Evolutionary conservation across 257 asterid species (phyloP).

Genomic region (Nicotiana tabacum): DNA sequence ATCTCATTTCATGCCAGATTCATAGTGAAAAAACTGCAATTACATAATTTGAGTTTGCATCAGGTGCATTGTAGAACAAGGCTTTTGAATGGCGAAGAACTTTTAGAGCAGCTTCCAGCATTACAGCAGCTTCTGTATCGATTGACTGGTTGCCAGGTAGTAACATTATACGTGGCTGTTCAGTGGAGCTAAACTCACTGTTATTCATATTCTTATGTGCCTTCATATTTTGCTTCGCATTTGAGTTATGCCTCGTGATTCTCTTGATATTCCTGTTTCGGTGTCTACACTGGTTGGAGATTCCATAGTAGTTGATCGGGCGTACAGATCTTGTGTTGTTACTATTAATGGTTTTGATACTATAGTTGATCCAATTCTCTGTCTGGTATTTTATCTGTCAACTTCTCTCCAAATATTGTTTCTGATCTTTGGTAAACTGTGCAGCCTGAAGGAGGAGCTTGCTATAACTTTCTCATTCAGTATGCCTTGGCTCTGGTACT

Average conservation of each 20-base stretch:
- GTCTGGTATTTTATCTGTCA: background rate
- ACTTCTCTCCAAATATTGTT: background rate
- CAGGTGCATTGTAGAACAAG: constrained; percentile 49
- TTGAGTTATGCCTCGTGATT: too few relatives aligned
- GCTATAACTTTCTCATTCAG: constrained; percentile 68
- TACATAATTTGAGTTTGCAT: background rate
- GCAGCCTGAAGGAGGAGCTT: constrained; percentile 93
- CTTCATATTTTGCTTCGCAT: too few relatives aligned
- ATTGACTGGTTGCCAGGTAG: constrained; percentile 72
- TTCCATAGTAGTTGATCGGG: too few relatives aligned
- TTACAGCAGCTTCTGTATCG: constrained; percentile 78
- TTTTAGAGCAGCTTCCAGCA: constrained; percentile 68
- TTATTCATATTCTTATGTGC: background rate
- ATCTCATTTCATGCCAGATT: background rate
- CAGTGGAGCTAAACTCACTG: background rate
- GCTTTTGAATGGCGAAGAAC: constrained; percentile 38
- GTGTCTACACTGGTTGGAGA: too few relatives aligned
- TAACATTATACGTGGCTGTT: background rate
- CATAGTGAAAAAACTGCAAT: background rate
- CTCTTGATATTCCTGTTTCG: too few relatives aligned
- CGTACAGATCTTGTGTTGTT: too few relatives aligned
- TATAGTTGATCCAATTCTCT: background rate
- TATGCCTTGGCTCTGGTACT: constrained; percentile 82
- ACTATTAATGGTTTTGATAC: too few relatives aligned
- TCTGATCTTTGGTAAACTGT: background rate